Percentiles rank a stretch among this genome's conserved stretches.
phyloP scores from a whole-genome alignment of 192 early-diverging fungal species.

The Rhizophagus clarus region DNA sequence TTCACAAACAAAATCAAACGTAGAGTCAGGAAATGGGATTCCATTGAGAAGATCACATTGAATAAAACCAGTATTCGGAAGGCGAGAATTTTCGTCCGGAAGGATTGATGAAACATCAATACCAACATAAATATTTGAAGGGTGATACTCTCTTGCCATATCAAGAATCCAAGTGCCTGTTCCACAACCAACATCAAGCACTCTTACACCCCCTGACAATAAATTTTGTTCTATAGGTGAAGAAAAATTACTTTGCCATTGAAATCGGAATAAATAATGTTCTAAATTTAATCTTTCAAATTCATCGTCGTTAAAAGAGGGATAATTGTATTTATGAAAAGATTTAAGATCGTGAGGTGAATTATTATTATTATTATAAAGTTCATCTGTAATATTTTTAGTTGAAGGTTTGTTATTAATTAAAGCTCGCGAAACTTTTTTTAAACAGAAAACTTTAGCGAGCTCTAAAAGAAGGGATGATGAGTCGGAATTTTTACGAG shows the following conservation, averaged over 20 bases:
- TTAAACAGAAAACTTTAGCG: no score
- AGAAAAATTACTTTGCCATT: constrained; percentile 15
- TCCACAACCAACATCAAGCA: constrained; percentile 24
- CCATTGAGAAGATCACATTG: constrained; percentile 42
- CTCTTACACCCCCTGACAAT: not conserved
- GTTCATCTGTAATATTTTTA: no score
- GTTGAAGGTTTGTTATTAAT: no score
- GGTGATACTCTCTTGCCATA: constrained; percentile 41
- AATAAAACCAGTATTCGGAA: constrained; percentile 41
- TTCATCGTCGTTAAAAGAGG: not conserved
- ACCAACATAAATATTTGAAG: constrained; percentile 36
- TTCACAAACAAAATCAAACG: constrained; percentile 46
- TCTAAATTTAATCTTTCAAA: not conserved
- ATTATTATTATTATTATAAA: no score
- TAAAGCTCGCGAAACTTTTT: no score
- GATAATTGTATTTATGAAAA: no score
- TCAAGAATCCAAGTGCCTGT: constrained; percentile 41
- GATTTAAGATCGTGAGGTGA: no score
- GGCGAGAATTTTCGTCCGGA: constrained; percentile 39
- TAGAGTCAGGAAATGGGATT: constrained; percentile 42
- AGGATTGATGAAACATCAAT: constrained; percentile 44
- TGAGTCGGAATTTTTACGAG: no score
- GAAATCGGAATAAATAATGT: constrained; percentile 1
- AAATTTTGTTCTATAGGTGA: not conserved
- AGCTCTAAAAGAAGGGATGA: no score